Conservation (phyloP, 192 early-diverging fungal species). For the Umbelopsis sp. region DNA sequence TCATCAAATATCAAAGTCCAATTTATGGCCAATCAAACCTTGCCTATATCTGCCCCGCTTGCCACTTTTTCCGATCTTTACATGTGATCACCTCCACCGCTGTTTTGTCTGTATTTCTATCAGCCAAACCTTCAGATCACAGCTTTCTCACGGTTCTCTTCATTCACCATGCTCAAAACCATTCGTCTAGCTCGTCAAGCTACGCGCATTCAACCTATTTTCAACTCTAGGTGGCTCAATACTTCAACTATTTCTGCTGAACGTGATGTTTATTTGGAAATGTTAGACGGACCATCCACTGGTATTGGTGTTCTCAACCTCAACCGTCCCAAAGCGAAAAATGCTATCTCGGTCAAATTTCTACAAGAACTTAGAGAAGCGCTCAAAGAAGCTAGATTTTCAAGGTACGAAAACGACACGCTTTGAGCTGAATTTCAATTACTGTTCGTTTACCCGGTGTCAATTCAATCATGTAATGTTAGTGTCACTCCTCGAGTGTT, state of each 20-base stretch:
- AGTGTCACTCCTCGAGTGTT: conserved; percentile 71
- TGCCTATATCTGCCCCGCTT: neutral
- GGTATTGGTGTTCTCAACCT: conserved; percentile 84
- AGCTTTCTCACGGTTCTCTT: conserved; percentile 1
- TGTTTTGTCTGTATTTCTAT: neutral
- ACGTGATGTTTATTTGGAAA: conserved; percentile 49
- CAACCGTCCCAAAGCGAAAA: conserved; percentile 83
- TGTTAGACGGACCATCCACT: conserved; percentile 30
- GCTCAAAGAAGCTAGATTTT: conserved; percentile 64
- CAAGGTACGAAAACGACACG: conserved; percentile 47
- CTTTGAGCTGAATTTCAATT: neutral
- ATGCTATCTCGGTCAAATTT: conserved; percentile 85
- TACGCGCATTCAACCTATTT: neutral
- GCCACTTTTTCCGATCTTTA: neutral
- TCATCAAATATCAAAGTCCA: neutral
- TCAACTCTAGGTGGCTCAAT: neutral
- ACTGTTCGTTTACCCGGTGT: neutral
- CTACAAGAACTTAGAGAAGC: conserved; percentile 69
- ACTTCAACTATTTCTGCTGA: conserved; percentile 7
- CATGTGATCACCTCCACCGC: neutral
- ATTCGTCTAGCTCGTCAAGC: neutral
- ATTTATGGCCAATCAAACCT: neutral
- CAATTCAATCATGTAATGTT: neutral
- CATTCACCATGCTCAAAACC: conserved; percentile 2
- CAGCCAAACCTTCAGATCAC: neutral